phyloP scores from a whole-genome alignment of 2,329 filamentous ascomycete genomes.

The Penicillium sp. region DNA sequence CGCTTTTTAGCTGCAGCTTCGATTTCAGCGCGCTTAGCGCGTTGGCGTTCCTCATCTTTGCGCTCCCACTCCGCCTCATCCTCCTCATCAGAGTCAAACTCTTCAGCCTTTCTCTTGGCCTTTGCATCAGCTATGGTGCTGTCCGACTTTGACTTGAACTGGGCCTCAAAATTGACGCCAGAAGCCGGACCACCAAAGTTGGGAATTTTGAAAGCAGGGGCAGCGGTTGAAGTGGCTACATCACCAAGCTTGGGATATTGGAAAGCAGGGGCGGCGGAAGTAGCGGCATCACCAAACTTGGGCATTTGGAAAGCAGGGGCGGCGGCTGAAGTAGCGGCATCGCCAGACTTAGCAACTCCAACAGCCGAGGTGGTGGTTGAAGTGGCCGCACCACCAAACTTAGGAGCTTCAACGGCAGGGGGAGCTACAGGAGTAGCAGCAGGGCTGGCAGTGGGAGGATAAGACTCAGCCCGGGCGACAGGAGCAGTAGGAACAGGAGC shows the following conservation, averaged over 20 bases:
- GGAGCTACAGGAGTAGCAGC: not conserved
- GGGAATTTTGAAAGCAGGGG: conserved; percentile 22
- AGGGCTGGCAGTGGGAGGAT: not conserved
- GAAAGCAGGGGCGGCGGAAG: conserved; percentile 17
- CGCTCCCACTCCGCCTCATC: conserved; percentile 52
- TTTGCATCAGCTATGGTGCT: conserved; percentile 46
- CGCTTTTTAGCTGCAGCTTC: conserved; percentile 39
- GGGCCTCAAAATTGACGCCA: conserved; percentile 42
- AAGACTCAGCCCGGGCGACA: not conserved
- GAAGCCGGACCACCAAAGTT: conserved; percentile 32
- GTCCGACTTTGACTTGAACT: conserved; percentile 44
- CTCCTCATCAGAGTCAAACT: conserved; percentile 55
- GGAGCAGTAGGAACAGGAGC: not conserved
- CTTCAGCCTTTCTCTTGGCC: conserved; percentile 51
- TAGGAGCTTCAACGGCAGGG: conserved; percentile 6
- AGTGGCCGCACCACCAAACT: not conserved
- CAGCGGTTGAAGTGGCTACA: not conserved
- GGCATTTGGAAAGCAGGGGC: conserved; percentile 20
- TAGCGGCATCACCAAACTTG: conserved; percentile 30
- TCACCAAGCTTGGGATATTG: not conserved
- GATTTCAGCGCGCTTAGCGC: conserved; percentile 46
- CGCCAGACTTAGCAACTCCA: not conserved
- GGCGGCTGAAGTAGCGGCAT: not conserved
- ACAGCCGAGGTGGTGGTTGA: not conserved
- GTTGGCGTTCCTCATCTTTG: conserved; percentile 47